These are phyloP conservation scores for Ambrosia artemisiifolia DNA, from an alignment of 129 eudicot genomes.

Conservation along the genomic window DNA sequence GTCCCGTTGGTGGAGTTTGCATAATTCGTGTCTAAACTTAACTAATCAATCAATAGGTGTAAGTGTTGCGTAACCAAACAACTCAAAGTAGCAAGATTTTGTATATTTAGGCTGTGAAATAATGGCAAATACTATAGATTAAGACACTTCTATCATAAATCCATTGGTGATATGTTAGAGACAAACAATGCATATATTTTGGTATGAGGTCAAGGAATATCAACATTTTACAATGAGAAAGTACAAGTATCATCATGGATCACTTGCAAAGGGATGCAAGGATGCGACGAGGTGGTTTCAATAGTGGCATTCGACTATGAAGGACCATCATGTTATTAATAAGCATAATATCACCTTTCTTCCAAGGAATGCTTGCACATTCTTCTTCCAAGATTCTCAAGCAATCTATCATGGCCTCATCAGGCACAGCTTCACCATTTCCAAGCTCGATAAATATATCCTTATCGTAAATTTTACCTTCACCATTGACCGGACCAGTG, in stretches of 20 bases:
- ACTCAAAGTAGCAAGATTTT: no score
- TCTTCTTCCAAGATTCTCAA: constrained; percentile 22
- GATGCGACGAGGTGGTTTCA: constrained; percentile 23
- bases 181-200: no score
- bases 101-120: no score
- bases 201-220: no score
- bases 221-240: not conserved
- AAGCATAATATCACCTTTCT: constrained; percentile 12
- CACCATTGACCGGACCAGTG: not conserved
- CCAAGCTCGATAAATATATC: not conserved
- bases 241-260: not conserved
- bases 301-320: constrained; percentile 12
- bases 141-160: no score
- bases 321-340: constrained; percentile 3
- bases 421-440: constrained; percentile 7
- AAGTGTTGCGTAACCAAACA: no score
- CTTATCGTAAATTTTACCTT: constrained; percentile 20
- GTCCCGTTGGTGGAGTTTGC: no score
- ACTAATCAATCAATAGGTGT: no score
- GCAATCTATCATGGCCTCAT: constrained; percentile 14
- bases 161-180: no score
- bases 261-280: constrained; percentile 24
- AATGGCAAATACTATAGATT: no score
- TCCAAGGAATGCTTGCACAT: constrained; percentile 21
- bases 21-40: no score